Conservation (phyloP, 176 grass and related monocot species). For the Ensete glaucum region DNA sequence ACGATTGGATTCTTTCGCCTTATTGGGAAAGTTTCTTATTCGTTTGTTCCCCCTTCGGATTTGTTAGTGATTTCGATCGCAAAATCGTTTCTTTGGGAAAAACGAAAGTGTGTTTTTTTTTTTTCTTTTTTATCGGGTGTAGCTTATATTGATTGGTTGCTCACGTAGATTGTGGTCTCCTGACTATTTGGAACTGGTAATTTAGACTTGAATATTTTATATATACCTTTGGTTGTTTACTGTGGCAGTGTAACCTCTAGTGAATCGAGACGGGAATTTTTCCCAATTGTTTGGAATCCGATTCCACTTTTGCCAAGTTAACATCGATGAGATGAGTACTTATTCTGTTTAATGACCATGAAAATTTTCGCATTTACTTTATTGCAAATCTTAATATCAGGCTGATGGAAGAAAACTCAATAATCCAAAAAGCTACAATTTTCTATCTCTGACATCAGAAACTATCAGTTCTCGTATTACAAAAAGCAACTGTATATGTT, state of each 20-base stretch:
- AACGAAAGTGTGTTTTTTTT: neutral
- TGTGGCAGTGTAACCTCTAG: neutral
- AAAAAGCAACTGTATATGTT: neutral
- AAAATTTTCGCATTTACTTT: neutral
- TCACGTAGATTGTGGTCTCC: neutral
- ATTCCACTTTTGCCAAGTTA: neutral
- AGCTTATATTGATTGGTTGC: neutral
- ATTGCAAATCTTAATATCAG: neutral
- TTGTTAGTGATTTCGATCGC: neutral
- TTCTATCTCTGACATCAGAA: neutral
- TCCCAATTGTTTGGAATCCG: neutral
- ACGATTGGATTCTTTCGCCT: neutral
- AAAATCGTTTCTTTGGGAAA: neutral
- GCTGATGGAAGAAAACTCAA: neutral
- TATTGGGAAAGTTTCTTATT: neutral
- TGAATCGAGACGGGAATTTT: neutral
- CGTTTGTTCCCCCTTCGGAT: neutral
- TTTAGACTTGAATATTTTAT: neutral
- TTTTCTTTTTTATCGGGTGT: neutral
- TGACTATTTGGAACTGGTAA: neutral
- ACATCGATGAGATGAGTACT: neutral
- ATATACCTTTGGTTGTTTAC: neutral
- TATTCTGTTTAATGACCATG: neutral
- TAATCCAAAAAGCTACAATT: neutral
- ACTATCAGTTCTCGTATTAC: neutral